A percentile compares a stretch with the other conserved stretches of the same genome.
These are phyloP conservation scores for Trebouxia sp. DNA, from an alignment of 139 green algal species.

Conservation along the genomic window DNA sequence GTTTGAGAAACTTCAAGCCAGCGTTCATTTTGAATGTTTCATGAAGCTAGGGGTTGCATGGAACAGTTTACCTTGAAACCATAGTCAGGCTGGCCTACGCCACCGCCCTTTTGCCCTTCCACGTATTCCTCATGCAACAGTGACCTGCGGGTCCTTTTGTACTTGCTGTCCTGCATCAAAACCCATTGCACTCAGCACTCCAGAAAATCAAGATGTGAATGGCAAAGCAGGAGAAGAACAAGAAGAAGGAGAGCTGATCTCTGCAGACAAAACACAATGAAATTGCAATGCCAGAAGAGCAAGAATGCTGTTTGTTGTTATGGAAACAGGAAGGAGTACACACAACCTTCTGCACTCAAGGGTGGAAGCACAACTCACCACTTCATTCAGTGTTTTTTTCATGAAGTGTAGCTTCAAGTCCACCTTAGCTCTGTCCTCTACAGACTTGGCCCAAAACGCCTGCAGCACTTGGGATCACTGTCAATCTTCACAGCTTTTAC, in stretches of 20 bases:
- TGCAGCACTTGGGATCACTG: too few species aligned
- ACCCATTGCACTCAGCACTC: neutral
- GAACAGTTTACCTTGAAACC: constrained; percentile 37
- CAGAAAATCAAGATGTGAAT: too few species aligned
- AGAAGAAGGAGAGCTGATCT: too few species aligned
- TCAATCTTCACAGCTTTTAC: too few species aligned
- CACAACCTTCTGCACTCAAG: too few species aligned
- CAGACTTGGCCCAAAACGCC: constrained; percentile 3
- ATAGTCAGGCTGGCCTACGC: constrained; percentile 24
- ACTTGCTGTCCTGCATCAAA: constrained; percentile 28
- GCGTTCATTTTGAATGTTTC: neutral
- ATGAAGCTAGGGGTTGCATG: neutral
- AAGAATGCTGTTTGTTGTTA: neutral
- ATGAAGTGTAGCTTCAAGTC: constrained; percentile 59
- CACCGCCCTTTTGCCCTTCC: constrained; percentile 27
- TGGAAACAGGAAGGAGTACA: neutral
- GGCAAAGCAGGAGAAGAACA: too few species aligned
- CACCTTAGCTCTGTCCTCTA: constrained; percentile 33
- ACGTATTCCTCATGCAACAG: constrained; percentile 42
- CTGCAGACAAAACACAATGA: neutral
- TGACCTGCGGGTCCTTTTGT: constrained; percentile 10
- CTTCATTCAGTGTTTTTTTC: constrained; percentile 35
- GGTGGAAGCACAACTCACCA: constrained; percentile 26
- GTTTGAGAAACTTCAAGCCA: neutral
- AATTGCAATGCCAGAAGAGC: neutral